Evolutionary conservation across 2,329 filamentous ascomycete genomes (phyloP).

Genomic region (Tolypocladium inflatum): DNA sequence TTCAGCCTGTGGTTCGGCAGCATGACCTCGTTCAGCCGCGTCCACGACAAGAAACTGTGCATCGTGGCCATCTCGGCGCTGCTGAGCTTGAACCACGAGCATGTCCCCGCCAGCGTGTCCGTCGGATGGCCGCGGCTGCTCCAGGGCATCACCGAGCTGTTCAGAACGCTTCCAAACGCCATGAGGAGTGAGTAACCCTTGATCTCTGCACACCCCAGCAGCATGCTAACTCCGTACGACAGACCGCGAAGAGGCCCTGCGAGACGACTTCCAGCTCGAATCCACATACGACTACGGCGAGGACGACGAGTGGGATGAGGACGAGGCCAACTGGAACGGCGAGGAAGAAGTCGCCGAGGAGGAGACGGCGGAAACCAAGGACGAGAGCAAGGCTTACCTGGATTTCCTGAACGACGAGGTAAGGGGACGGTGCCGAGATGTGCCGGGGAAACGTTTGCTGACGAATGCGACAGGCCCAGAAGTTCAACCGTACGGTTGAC

Average conservation of each 20-base stretch:
- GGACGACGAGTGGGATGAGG: constrained; percentile 76
- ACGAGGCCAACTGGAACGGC: constrained; percentile 71
- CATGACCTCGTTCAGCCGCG: constrained; percentile 85
- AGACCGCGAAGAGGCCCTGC: constrained; percentile 86
- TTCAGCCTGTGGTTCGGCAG: constrained; percentile 97
- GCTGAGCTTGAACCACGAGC: constrained; percentile 66
- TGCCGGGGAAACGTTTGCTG: not conserved
- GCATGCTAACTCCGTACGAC: constrained; percentile 13
- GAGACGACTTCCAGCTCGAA: constrained; percentile 73
- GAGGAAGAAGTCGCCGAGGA: constrained; percentile 65
- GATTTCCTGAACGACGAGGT: constrained; percentile 93
- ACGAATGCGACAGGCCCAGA: constrained; percentile 52
- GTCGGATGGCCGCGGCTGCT: constrained; percentile 91
- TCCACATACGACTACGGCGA: constrained; percentile 54
- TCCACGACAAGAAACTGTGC: constrained; percentile 97
- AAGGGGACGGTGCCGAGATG: constrained; percentile 13
- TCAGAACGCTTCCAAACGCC: constrained; percentile 81
- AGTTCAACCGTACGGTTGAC: constrained; percentile 62
- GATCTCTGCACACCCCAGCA: not conserved
- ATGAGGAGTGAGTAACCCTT: constrained; percentile 60
- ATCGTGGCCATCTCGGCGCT: constrained; percentile 88
- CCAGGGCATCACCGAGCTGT: constrained; percentile 78
- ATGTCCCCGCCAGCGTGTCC: constrained; percentile 86
- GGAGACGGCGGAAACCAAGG: constrained; percentile 58
- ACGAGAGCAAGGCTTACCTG: constrained; percentile 88